Percentiles rank a stretch among this genome's conserved stretches.
Evolutionary conservation across 306 rosid genomes (phyloP).

Genomic region (Vicia faba): DNA sequence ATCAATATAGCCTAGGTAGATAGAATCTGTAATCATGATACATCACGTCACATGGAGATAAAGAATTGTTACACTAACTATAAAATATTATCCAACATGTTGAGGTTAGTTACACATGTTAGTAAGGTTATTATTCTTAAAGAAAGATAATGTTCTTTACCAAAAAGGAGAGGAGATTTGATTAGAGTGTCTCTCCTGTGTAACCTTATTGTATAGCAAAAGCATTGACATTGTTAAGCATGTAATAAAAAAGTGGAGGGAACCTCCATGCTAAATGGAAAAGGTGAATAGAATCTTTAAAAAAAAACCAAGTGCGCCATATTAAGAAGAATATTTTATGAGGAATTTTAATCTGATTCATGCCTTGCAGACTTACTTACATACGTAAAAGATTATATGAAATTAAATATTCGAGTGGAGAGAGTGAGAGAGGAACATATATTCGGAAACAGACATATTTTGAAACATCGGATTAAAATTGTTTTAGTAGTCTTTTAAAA

Average conservation of each 20-base stretch:
- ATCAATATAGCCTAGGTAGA: constrained; percentile 25
- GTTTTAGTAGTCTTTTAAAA: too few relatives aligned
- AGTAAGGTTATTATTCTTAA: too few relatives aligned
- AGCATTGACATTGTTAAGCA: constrained; percentile 24
- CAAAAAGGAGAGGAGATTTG: constrained; percentile 10
- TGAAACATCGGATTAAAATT: too few relatives aligned
- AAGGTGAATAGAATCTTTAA: too few relatives aligned
- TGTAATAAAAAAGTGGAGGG: background rate
- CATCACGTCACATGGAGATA: constrained; percentile 15
- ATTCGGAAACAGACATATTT: too few relatives aligned
- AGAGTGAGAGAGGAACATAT: too few relatives aligned
- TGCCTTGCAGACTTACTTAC: too few relatives aligned
- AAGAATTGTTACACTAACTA: constrained; percentile 4
- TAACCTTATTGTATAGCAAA: background rate
- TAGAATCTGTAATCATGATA: constrained; percentile 41
- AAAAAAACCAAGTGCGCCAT: background rate
- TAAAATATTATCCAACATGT: background rate
- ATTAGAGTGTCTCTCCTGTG: constrained; percentile 1
- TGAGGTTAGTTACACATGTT: background rate
- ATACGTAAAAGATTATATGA: too few relatives aligned
- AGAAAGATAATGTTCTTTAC: too few relatives aligned
- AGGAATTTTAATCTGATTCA: too few relatives aligned
- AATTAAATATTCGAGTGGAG: too few relatives aligned
- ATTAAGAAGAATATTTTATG: too few relatives aligned
- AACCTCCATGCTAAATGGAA: background rate